phyloP scores from a whole-genome alignment of 441 rosid species.

The Gossypium gossypioides region DNA sequence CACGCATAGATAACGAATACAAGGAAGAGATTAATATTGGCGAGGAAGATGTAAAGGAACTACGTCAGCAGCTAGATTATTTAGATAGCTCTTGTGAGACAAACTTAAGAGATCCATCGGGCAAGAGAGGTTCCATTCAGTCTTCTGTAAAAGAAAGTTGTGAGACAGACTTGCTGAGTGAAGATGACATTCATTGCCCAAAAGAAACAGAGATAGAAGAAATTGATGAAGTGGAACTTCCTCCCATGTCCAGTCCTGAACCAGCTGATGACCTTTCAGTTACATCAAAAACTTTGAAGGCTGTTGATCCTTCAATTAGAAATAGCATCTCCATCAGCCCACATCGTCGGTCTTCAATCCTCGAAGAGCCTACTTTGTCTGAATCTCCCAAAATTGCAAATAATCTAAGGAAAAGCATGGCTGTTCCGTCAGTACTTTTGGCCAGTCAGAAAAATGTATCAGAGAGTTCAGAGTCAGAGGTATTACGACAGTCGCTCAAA shows the following conservation, averaged over 20 bases:
- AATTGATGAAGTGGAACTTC: constrained; percentile 20
- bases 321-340: constrained; percentile 50
- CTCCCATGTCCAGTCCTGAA: constrained; percentile 21
- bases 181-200: constrained; percentile 40
- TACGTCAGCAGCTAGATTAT: constrained; percentile 55
- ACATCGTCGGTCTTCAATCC: constrained; percentile 40
- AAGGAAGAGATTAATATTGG: constrained; percentile 53
- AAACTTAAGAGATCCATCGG: constrained; percentile 35
- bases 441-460: constrained; percentile 40
- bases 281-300: constrained; percentile 11
- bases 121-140: constrained; percentile 38
- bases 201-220: constrained; percentile 43
- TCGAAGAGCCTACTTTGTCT: constrained; percentile 68
- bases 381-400: constrained; percentile 85
- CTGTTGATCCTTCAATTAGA: constrained; percentile 31
- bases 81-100: constrained; percentile 42
- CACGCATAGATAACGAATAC: constrained; percentile 36
- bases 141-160: constrained; percentile 56
- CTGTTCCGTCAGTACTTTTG: constrained; percentile 39
- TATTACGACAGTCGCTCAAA: constrained; percentile 26
- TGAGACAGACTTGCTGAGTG: constrained; percentile 52
- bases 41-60: constrained; percentile 62
- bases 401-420: constrained; percentile 51
- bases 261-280: constrained; percentile 21
- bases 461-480: constrained; percentile 31